Conservation (phyloP, 495 filamentous ascomycete species). For the Poronia punctata region DNA sequence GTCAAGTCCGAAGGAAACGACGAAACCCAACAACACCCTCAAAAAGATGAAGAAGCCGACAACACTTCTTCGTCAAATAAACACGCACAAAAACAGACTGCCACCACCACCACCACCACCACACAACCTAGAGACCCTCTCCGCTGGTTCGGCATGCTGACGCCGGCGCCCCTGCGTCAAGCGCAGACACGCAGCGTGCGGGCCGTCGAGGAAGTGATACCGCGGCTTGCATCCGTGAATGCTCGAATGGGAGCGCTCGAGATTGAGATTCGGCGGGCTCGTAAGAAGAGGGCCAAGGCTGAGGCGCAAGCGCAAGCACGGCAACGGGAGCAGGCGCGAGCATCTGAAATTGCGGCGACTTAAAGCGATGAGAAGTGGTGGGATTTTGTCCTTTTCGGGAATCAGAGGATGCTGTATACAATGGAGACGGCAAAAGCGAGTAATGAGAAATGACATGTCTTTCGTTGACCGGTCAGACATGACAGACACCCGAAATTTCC, state of each 20-base stretch:
- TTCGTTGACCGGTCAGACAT: too few species aligned
- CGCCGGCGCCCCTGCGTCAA: slow-evolving; percentile 50
- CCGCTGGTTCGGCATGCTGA: slow-evolving; percentile 63
- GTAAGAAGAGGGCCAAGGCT: slow-evolving; percentile 43
- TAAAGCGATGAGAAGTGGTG: too few species aligned
- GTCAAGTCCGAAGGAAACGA: too few species aligned
- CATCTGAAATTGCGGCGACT: too few species aligned
- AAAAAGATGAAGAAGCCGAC: background rate
- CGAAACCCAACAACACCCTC: too few species aligned
- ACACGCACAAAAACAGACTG: slow-evolving; percentile 1
- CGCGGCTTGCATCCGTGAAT: slow-evolving; percentile 35
- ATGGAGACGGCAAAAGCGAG: too few species aligned
- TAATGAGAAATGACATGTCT: too few species aligned
- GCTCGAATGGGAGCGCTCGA: slow-evolving; percentile 44
- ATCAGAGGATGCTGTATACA: too few species aligned
- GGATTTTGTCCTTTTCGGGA: too few species aligned
- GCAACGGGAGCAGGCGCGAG: too few species aligned
- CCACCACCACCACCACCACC: background rate
- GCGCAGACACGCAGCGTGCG: slow-evolving; percentile 46
- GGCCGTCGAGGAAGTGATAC: slow-evolving; percentile 39
- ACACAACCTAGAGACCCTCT: slow-evolving; percentile 45
- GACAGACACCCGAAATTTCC: too few species aligned
- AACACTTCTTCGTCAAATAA: background rate
- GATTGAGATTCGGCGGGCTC: slow-evolving; percentile 42
- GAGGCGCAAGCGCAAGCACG: too few species aligned